These are phyloP conservation scores for Davidsoniella virescens DNA, from an alignment of 2,329 filamentous ascomycete species.

Conservation along the genomic window DNA sequence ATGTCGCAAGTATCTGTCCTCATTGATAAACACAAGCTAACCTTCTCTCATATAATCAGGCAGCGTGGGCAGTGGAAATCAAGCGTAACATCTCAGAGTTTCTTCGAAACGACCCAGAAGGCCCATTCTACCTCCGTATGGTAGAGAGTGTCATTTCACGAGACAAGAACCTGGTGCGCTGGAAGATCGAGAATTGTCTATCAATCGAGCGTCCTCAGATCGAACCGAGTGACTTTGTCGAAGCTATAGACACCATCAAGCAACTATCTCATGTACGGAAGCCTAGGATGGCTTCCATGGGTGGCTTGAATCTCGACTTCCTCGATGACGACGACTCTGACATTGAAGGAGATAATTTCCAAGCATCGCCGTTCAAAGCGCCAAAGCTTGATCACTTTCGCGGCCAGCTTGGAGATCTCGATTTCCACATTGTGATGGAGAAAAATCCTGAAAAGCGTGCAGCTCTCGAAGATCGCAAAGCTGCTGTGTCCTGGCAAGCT, in stretches of 20 bases:
- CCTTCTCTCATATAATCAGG: conserved; percentile 25
- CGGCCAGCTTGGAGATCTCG: conserved; percentile 57
- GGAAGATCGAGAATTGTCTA: conserved; percentile 91
- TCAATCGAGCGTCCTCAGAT: conserved; percentile 66
- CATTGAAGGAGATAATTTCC: conserved; percentile 17
- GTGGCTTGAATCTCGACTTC: conserved; percentile 62
- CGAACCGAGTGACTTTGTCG: conserved; percentile 48
- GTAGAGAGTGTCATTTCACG: conserved; percentile 88
- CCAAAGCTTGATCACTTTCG: conserved; percentile 34
- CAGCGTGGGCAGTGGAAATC: conserved; percentile 70
- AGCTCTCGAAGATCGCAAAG: conserved; percentile 50
- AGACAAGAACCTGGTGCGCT: conserved; percentile 97
- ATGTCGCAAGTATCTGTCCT: conserved; percentile 21
- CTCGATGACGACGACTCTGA: conserved; percentile 46
- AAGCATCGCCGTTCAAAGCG: background rate
- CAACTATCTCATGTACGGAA: conserved; percentile 56
- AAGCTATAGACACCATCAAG: conserved; percentile 49
- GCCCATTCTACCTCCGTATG: conserved; percentile 89
- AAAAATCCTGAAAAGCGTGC: conserved; percentile 42
- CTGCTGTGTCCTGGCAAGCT: conserved; percentile 81
- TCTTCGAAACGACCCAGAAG: conserved; percentile 63
- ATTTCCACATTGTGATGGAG: conserved; percentile 77
- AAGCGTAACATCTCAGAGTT: conserved; percentile 68
- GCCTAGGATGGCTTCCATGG: conserved; percentile 50
- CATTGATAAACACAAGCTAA: conserved; percentile 9